Conservation (phyloP, 192 early-diverging fungal species). For the Coemansia asiatica region DNA sequence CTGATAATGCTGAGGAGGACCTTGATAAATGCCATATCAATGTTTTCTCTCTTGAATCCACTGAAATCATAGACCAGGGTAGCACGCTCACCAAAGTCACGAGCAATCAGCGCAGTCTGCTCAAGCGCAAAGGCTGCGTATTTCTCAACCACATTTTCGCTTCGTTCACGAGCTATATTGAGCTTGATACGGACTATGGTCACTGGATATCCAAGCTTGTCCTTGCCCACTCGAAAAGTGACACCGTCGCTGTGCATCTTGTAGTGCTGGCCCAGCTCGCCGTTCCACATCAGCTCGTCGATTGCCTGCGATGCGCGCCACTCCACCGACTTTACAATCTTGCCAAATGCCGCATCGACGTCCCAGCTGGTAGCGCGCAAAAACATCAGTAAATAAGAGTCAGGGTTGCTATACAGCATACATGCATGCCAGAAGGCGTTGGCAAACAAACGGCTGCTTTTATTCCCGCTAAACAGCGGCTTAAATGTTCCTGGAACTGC, state of each 20-base stretch:
- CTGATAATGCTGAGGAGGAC: slow-evolving; percentile 73
- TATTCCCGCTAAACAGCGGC: slow-evolving; percentile 37
- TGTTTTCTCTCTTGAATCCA: slow-evolving; percentile 67
- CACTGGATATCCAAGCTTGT: slow-evolving; percentile 57
- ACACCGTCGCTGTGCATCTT: slow-evolving; percentile 52
- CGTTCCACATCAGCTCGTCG: slow-evolving; percentile 56
- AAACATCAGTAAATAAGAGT: slow-evolving; percentile 69
- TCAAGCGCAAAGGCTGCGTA: slow-evolving; percentile 31
- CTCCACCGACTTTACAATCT: slow-evolving; percentile 62
- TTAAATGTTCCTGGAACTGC: slow-evolving; percentile 22
- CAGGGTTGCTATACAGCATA: slow-evolving; percentile 57
- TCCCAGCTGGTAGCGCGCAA: slow-evolving; percentile 81
- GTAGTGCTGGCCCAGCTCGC: slow-evolving; percentile 57
- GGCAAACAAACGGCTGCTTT: slow-evolving; percentile 15
- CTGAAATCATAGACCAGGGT: slow-evolving; percentile 74
- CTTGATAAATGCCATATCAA: slow-evolving; percentile 74
- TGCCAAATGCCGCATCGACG: slow-evolving; percentile 63
- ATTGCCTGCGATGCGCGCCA: slow-evolving; percentile 71
- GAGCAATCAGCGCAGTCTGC: slow-evolving; percentile 23
- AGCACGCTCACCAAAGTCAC: slow-evolving; percentile 43
- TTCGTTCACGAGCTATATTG: slow-evolving; percentile 27
- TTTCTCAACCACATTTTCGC: slow-evolving; percentile 19
- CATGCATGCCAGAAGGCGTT: slow-evolving; percentile 44
- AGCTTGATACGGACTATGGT: slow-evolving; percentile 19
- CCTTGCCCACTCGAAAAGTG: slow-evolving; percentile 42